Conservation (phyloP, 768 basidiomycete genomes). For the Termitomyces titanicus region DNA sequence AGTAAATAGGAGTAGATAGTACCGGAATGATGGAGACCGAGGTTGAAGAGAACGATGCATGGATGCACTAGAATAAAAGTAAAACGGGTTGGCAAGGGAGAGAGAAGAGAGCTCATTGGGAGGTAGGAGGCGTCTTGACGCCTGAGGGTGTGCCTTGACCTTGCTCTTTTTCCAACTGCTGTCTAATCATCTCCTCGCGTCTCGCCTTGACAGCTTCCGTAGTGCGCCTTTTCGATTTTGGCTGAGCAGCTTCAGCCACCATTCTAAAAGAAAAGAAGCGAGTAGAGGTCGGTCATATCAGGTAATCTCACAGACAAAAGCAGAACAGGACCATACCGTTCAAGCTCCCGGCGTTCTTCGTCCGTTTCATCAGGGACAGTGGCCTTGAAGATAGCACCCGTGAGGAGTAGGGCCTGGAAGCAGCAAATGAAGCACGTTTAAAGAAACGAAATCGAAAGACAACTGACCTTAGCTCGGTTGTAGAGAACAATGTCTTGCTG, state of each 20-base stretch:
- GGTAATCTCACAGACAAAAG: not conserved
- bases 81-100: not conserved
- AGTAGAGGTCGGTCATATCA: not conserved
- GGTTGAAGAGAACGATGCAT: not conserved
- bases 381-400: conserved; percentile 87
- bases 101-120: not conserved
- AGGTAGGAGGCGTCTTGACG: conserved; percentile 5
- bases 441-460: not conserved
- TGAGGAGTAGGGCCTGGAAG: conserved; percentile 74
- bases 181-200: conserved; percentile 35
- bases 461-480: conserved; percentile 78
- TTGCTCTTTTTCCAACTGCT: conserved; percentile 22
- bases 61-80: not conserved
- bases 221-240: conserved; percentile 56
- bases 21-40: not conserved
- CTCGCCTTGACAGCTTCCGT: conserved; percentile 33
- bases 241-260: conserved; percentile 81
- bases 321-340: conserved; percentile 55
- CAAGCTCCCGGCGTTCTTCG: conserved; percentile 90
- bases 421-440: not conserved
- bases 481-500: conserved; percentile 67
- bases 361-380: conserved; percentile 87
- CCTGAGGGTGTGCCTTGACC: conserved; percentile 5
- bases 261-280: conserved; percentile 46
- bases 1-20: conserved; percentile 4